Evolutionary conservation across 495 filamentous ascomycete genomes (phyloP).

Genomic region (Tuber brumale): DNA sequence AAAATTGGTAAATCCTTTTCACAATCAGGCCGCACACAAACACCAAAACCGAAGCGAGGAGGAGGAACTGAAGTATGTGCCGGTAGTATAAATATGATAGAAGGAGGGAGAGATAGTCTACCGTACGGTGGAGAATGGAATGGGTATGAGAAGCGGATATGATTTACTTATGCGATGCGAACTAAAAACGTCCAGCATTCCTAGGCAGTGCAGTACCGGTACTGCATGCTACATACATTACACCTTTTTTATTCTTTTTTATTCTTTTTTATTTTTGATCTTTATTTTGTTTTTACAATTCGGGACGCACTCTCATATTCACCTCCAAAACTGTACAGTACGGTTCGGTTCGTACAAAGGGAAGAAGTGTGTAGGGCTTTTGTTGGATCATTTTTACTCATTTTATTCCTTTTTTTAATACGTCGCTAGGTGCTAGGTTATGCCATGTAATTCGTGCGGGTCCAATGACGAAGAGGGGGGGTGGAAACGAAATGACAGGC

Average conservation of each 20-base stretch:
- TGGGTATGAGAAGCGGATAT: background rate
- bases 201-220: background rate
- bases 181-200: background rate
- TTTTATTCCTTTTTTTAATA: background rate
- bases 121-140: background rate
- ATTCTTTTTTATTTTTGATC: background rate
- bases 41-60: background rate
- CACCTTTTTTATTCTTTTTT: background rate
- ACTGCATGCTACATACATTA: background rate
- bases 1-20: background rate
- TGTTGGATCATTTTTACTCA: background rate
- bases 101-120: background rate
- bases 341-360: too few species aligned
- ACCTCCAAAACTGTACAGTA: background rate
- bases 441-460: conserved; percentile 3
- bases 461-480: conserved; percentile 1
- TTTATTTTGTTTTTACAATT: background rate
- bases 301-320: background rate
- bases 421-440: background rate
- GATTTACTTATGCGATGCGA: background rate
- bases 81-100: background rate
- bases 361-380: background rate
- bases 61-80: background rate
- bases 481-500: conserved; percentile 2
- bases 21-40: background rate